These are phyloP conservation scores for Thymus quinquecostatus DNA, from an alignment of 257 asterid species.

Conservation along the genomic window DNA sequence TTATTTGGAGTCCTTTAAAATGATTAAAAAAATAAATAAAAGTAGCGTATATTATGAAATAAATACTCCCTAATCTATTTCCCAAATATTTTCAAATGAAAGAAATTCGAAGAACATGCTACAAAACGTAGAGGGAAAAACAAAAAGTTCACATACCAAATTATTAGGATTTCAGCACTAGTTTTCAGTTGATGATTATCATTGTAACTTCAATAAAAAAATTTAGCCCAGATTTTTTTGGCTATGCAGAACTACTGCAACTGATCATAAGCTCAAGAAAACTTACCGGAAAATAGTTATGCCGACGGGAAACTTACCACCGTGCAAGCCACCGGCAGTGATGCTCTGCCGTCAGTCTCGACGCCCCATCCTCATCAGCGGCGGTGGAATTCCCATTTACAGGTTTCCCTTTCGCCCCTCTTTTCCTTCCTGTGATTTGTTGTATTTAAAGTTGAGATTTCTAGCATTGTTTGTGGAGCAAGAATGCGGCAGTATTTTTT, in stretches of 20 bases:
- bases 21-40: background rate
- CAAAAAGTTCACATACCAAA: no score
- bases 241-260: background rate
- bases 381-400: background rate
- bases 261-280: background rate
- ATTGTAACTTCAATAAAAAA: no score
- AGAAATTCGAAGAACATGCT: no score
- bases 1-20: background rate
- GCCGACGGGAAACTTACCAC: constrained; percentile 26
- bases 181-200: no score
- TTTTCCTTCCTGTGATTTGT: constrained; percentile 1
- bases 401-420: constrained; percentile 3
- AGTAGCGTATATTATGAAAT: no score
- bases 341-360: constrained; percentile 24
- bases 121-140: no score
- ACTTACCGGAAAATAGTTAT: background rate
- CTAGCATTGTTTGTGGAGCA: constrained; percentile 27
- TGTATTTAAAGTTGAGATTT: constrained; percentile 27
- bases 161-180: no score
- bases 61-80: no score
- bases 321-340: constrained; percentile 19
- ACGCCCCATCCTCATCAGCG: constrained; percentile 15
- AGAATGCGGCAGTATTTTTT: constrained; percentile 18
- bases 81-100: no score
- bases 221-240: background rate